phyloP scores from a whole-genome alignment of 163 green algal species.

The Chlorella variabilis region DNA sequence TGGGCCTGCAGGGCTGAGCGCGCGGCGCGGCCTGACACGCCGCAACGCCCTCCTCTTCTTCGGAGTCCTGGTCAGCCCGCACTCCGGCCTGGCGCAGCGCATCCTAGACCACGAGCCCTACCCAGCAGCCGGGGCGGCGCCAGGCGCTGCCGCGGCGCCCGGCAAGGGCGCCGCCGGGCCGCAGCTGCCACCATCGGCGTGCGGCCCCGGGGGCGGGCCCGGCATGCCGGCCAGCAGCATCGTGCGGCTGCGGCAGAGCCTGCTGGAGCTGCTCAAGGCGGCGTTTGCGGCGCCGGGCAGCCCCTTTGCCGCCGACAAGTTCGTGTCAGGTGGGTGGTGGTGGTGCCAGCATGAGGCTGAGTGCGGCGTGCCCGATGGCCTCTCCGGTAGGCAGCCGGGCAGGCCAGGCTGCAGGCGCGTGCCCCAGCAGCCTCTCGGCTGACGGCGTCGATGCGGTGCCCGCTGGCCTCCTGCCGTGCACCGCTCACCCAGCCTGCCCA shows the following conservation, averaged over 20 bases:
- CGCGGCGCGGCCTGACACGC: slow-evolving; percentile 24
- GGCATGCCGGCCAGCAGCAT: not conserved
- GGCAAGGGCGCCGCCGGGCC: too few relatives aligned
- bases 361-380: too few relatives aligned
- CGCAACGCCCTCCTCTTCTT: slow-evolving; percentile 41
- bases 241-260: slow-evolving; percentile 28
- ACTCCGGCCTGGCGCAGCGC: slow-evolving; percentile 23
- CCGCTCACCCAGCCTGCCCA: too few relatives aligned
- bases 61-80: slow-evolving; percentile 36
- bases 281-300: slow-evolving; percentile 40
- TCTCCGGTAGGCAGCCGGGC: too few relatives aligned
- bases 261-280: slow-evolving; percentile 42
- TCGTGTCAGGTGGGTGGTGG: slow-evolving; percentile 11
- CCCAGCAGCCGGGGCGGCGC: not conserved
- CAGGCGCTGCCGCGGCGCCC: not conserved
- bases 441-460: too few relatives aligned
- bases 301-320: slow-evolving; percentile 45
- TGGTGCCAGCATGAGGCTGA: too few relatives aligned
- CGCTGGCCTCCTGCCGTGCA: too few relatives aligned
- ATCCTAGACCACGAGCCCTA: slow-evolving; percentile 23
- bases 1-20: slow-evolving; percentile 13
- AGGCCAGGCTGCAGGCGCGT: too few relatives aligned
- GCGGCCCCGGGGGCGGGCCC: not conserved
- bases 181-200: not conserved
- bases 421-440: too few relatives aligned